Base-by-base conservation (phyloP, 768 basidiomycete genomes). In the Trametes coccinea region DNA sequence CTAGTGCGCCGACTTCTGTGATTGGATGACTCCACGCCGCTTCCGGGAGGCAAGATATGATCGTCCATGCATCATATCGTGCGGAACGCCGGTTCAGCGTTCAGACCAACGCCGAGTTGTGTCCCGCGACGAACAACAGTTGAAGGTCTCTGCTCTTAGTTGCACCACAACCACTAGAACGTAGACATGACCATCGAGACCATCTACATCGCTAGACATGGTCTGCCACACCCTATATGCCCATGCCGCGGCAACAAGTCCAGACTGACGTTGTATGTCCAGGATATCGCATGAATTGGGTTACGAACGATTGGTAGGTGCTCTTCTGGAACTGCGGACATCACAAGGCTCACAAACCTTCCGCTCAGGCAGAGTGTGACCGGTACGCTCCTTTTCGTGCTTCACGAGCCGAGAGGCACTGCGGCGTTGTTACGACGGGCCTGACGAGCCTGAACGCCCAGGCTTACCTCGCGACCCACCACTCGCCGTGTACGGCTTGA, bases 281-380 rank as follows among this genome's bases (percentile, higher is more conserved):
- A 92, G 91, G 92, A 44, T 92, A 86, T 66, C 80, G 90, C 68
- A 67, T 87, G 61, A 92, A 89, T 74, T 93, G 90, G 90, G 71
- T 87, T 34, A 84, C 80, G 37, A 76, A 76, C 8, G 78, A 76
- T 49, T 92, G 92, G 91, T 89, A 57, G 69, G 82, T 29, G 4
- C 47, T 29, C 41, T n/a, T 11, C 40, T 29, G 4, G 17, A 56
- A 27, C 40, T 5, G 10, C 7, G 14, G 13, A 43, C 33, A 49
- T n/a, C 31, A 11, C 11, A 16, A 17, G 4, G 37, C 10, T 34
- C 13, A 37, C 34, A 13, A 5, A 5, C 14, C 5, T 43, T 16
- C 14, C n/a, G 9, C 14, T 43, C 40, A 65, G 66, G 60, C 49
- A 62, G 44, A 63, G 65, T n/a, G 56, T 57, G 8, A 69, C 68